Conservation (phyloP, 805 yeast species). For the Limtongia smithiae region DNA sequence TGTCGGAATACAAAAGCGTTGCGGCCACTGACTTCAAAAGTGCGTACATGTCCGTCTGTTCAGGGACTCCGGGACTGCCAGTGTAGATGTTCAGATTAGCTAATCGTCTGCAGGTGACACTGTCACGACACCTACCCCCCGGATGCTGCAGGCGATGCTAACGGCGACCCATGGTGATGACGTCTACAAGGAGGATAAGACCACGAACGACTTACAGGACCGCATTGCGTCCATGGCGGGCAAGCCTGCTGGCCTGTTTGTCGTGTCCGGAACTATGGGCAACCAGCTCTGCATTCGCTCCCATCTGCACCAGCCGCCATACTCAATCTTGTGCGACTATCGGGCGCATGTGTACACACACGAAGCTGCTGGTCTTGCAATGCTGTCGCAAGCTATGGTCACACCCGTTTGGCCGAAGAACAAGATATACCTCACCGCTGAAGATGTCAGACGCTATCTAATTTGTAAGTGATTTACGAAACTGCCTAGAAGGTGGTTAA, state of each 20-base stretch:
- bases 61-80: not conserved
- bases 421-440: constrained; percentile 62
- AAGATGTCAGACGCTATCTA: constrained; percentile 63
- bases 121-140: constrained; percentile 78
- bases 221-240: constrained; percentile 68
- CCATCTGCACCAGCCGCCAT: constrained; percentile 76
- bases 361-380: constrained; percentile 91
- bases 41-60: not conserved
- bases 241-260: constrained; percentile 74
- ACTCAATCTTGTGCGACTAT: constrained; percentile 79
- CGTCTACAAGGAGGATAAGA: constrained; percentile 80
- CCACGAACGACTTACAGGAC: constrained; percentile 61
- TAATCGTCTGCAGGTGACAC: constrained; percentile 51
- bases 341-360: constrained; percentile 77
- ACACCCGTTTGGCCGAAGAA: constrained; percentile 75
- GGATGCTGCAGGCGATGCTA: constrained; percentile 62
- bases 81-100: not conserved
- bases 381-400: constrained; percentile 88
- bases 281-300: constrained; percentile 82
- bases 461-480: constrained; percentile 9
- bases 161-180: constrained; percentile 73
- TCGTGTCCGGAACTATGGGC: constrained; percentile 86
- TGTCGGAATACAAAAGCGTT: constrained; percentile 16
- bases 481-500: not conserved
- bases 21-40: constrained; percentile 26